Base-by-base conservation (phyloP, 108 stramenopile genomes). In the Parietichytrium sp. region DNA sequence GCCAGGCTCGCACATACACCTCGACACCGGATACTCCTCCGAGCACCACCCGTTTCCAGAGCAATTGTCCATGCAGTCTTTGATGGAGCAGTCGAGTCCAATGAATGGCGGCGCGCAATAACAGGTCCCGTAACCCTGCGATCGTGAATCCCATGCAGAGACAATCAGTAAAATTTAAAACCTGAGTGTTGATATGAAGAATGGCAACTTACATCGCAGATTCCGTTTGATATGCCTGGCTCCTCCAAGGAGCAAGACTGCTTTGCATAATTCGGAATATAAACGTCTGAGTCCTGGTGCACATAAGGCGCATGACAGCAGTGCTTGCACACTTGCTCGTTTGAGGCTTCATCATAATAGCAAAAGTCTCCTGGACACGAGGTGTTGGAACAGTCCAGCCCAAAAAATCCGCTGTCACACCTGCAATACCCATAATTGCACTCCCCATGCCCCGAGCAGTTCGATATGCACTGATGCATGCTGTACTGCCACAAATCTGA, bases 41-140 rank as follows among this genome's bases (percentile, higher is more conserved):
- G 90, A 90, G 83, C 94, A 95, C 81, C 89, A 93, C n/a, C 94
- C 94, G 61, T 93, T 90, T 81, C 87, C 92, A 54, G 83, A 88
- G 87, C 92, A 94, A 77, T 90, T 88, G 52, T 91, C 54, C 53
- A 85, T 84, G 79, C 93, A 94, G 79, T 94, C 92, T 52, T 88
- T 83, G 26, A 90, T 90, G 72, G 87, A 81, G 82, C 92, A 93
- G 82, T 94, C 93, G 48, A 91, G 90, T 8, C 89, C 89, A 20
- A 95, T 85, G 82, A 90, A 95, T 8, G 94, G 94, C 45, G 94
- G 94, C 25, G 91, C 89, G 84, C 94, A 95, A 83, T 93, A 92
- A 80, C 93, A 93, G 4, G 89, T 87, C 12, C 93, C 94, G 83
- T 91, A 95, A 6, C 94, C n/a, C n/a, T n/a, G n/a, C n/a, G n/a